Conservation (phyloP, 129 eudicot genomes). For the Sambucus nigra region DNA sequence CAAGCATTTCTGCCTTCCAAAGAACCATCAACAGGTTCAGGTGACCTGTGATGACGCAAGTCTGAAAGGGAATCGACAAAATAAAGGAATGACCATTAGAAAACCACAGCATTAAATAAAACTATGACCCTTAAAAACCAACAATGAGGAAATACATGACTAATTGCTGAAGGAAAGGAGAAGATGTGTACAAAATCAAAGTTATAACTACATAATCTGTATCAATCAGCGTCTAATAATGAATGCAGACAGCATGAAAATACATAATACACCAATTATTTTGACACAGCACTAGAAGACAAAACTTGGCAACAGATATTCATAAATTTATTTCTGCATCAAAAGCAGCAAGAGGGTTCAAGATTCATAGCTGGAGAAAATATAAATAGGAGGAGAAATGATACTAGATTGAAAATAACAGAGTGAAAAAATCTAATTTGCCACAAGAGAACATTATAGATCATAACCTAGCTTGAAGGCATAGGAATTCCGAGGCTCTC, state of each 20-base stretch:
- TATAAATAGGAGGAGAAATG: not conserved
- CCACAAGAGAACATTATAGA: slow-evolving; percentile 40
- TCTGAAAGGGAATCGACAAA: slow-evolving; percentile 12
- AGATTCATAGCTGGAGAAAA: slow-evolving; percentile 3
- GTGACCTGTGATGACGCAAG: slow-evolving; percentile 6
- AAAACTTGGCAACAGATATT: not conserved
- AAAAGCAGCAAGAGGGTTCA: not conserved
- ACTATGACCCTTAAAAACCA: not conserved
- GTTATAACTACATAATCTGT: not conserved
- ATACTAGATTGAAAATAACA: slow-evolving; percentile 2
- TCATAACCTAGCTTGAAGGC: slow-evolving; percentile 58
- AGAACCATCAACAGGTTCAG: slow-evolving; percentile 2
- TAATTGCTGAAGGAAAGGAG: not conserved
- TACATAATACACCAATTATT: not conserved
- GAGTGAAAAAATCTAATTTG: slow-evolving; percentile 11
- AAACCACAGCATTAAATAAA: not conserved
- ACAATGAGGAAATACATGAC: not conserved
- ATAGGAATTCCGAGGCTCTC: slow-evolving; percentile 67
- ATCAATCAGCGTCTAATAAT: not conserved
- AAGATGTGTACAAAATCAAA: not conserved
- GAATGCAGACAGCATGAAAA: not conserved
- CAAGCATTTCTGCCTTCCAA: slow-evolving; percentile 3
- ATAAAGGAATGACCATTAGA: not conserved
- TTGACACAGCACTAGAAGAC: not conserved
- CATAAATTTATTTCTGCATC: not conserved